phyloP scores from a whole-genome alignment of 495 filamentous ascomycete genomes.

The Cercophora newfieldiana region DNA sequence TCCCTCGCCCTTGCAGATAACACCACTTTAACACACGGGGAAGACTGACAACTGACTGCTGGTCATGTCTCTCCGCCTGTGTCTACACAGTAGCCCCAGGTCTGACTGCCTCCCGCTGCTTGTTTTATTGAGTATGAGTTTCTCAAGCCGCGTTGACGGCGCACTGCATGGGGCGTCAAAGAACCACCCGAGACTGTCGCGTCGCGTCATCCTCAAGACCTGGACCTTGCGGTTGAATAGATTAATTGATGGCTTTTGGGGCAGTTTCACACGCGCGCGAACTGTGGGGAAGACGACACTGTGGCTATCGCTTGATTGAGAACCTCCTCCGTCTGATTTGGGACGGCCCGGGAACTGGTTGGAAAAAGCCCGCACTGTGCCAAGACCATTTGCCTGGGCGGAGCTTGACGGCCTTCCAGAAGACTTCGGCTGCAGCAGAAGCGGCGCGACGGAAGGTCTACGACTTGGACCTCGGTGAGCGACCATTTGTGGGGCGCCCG shows the following conservation, averaged over 20 bases:
- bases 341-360: too few species aligned
- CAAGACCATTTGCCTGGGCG: neutral
- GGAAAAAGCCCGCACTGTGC: neutral
- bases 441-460: neutral
- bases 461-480: neutral
- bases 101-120: conserved; percentile 6
- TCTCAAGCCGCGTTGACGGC: neutral
- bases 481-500: neutral
- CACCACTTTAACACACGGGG: too few species aligned
- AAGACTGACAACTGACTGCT: neutral
- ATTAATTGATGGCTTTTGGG: neutral
- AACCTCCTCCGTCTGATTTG: neutral
- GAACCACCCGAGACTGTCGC: conserved; percentile 3
- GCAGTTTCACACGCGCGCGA: neutral
- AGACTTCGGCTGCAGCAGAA: conserved; percentile 7
- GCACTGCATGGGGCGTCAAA: neutral
- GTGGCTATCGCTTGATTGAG: neutral
- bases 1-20: neutral
- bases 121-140: conserved; percentile 10
- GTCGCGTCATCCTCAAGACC: neutral
- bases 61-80: conserved; percentile 1
- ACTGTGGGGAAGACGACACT: conserved; percentile 6
- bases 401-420: neutral
- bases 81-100: conserved; percentile 1
- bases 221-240: neutral